phyloP scores from a whole-genome alignment of 371 early-diverging fungal species.

The Mucor velutinosus region DNA sequence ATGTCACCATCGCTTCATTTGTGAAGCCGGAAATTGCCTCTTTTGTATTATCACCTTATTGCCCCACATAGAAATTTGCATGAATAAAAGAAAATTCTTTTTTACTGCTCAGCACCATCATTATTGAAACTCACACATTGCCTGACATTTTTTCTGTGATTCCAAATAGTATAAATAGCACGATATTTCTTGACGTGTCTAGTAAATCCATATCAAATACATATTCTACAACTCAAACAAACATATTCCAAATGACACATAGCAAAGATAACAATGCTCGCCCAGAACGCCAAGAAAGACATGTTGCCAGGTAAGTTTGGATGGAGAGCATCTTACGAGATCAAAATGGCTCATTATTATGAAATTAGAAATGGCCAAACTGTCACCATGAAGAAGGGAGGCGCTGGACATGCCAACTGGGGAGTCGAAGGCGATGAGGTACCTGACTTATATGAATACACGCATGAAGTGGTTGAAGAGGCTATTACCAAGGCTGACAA shows the following conservation, averaged over 20 bases:
- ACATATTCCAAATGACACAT: slow-evolving; percentile 18
- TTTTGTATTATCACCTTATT: not conserved
- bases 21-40: slow-evolving; percentile 22
- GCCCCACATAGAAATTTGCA: not conserved
- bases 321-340: not conserved
- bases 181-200: not conserved
- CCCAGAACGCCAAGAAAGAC: slow-evolving; percentile 23
- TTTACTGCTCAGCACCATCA: not conserved
- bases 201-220: not conserved
- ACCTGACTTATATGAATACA: slow-evolving; percentile 4
- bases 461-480: not conserved
- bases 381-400: slow-evolving; percentile 9
- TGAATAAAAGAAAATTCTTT: slow-evolving; percentile 1
- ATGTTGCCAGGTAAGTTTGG: slow-evolving; percentile 22
- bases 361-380: slow-evolving; percentile 11
- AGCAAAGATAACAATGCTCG: slow-evolving; percentile 12
- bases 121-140: not conserved
- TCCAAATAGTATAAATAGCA: not conserved
- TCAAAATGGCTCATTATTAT: not conserved
- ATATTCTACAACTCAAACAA: not conserved
- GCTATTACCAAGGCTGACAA: not conserved
- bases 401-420: slow-evolving; percentile 20
- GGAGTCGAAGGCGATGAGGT: slow-evolving; percentile 19
- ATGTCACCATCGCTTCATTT: slow-evolving; percentile 34
- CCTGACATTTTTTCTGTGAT: not conserved